Conservation (phyloP, 352 stramenopile species). For the Globisporangium irregulare region DNA sequence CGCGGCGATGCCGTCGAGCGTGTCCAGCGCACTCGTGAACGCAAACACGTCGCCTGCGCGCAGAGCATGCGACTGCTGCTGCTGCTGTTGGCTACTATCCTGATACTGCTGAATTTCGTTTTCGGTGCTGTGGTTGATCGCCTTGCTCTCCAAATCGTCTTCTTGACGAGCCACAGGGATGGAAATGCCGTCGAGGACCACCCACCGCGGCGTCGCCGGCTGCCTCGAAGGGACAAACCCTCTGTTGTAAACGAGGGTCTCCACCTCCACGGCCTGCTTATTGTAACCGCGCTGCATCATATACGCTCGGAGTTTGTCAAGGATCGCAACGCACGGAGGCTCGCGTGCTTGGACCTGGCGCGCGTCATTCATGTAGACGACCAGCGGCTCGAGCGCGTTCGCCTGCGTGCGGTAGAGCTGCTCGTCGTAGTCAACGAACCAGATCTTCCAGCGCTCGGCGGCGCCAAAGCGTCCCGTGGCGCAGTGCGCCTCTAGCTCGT, state of each 20-base stretch:
- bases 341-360: neutral
- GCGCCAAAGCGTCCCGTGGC: slow-evolving; percentile 12
- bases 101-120: neutral
- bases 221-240: neutral
- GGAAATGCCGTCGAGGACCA: neutral
- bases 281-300: neutral
- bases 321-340: slow-evolving; percentile 3
- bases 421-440: slow-evolving; percentile 4
- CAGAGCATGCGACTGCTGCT: neutral
- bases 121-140: neutral
- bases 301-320: neutral
- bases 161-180: neutral
- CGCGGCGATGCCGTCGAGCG: neutral
- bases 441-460: slow-evolving; percentile 11
- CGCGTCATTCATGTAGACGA: slow-evolving; percentile 11
- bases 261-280: neutral
- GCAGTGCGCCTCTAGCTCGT: neutral
- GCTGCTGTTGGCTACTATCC: no score
- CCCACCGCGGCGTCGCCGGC: slow-evolving; percentile 1
- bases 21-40: slow-evolving; percentile 10
- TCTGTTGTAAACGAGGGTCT: neutral
- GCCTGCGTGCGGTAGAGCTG: slow-evolving; percentile 5
- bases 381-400: neutral
- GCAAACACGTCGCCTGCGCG: neutral
- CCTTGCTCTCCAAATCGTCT: neutral